Percentiles rank a stretch among this genome's conserved stretches.
Conservation (phyloP, 192 early-diverging fungal genomes). For the Backusella macrospora region DNA sequence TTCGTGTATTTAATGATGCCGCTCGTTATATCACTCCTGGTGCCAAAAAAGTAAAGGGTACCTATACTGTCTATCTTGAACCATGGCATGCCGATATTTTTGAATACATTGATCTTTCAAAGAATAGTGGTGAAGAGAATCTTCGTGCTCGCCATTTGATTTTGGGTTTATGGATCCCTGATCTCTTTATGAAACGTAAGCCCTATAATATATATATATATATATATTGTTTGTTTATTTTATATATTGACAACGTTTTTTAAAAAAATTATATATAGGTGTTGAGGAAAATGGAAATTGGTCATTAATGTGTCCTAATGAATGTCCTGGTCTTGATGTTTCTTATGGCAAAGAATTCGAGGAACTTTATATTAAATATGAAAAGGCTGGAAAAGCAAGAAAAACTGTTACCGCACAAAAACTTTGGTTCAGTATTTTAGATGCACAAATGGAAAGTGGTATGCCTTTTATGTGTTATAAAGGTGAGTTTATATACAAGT, state of each 20-base stretch:
- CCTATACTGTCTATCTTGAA: conserved; percentile 96
- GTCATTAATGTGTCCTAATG: conserved; percentile 94
- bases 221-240: no score
- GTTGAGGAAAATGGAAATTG: conserved; percentile 90
- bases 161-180: conserved; percentile 94
- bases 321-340: conserved; percentile 85
- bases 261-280: conserved; percentile 13
- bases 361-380: conserved; percentile 82
- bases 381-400: conserved; percentile 76
- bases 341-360: conserved; percentile 92
- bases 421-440: conserved; percentile 95
- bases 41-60: conserved; percentile 93
- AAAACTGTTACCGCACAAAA: conserved; percentile 89
- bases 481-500: conserved; percentile 35
- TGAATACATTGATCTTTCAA: conserved; percentile 90
- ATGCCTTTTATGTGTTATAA: conserved; percentile 99
- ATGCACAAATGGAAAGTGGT: conserved; percentile 95
- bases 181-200: conserved; percentile 92
- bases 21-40: conserved; percentile 97
- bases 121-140: conserved; percentile 97
- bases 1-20: conserved; percentile 97
- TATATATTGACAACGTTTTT: no score
- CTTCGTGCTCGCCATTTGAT: conserved; percentile 92
- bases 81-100: conserved; percentile 98
- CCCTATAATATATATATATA: not conserved